Evolutionary conservation across 129 eudicot species (phyloP).

Genomic region (Glebionis coronaria): DNA sequence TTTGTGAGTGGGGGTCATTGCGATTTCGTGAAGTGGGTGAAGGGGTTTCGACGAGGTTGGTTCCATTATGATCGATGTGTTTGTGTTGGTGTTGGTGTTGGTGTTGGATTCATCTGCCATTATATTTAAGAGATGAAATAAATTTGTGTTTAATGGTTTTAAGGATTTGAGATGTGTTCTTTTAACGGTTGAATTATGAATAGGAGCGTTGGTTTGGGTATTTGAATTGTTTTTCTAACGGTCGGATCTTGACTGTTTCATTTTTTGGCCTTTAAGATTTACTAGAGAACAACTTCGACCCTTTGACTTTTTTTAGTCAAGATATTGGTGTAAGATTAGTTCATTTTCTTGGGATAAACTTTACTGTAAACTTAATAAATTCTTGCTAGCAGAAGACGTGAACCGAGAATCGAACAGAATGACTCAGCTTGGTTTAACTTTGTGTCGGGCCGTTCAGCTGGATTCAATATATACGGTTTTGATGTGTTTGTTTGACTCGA

Average conservation of each 20-base stretch:
- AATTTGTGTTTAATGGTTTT: neutral
- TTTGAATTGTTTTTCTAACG: conserved; percentile 46
- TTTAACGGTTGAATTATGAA: conserved; percentile 24
- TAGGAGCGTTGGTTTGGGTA: conserved; percentile 32
- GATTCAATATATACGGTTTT: too few relatives aligned
- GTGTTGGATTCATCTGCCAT: conserved; percentile 28
- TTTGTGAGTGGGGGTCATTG: conserved; percentile 83
- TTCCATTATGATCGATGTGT: conserved; percentile 48
- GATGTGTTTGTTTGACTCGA: too few relatives aligned
- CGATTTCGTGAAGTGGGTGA: conserved; percentile 94
- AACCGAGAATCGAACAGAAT: too few relatives aligned
- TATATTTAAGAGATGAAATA: conserved; percentile 16
- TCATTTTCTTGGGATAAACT: too few relatives aligned
- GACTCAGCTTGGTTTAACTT: too few relatives aligned
- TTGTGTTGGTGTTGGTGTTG: conserved; percentile 24
- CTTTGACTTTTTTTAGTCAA: neutral
- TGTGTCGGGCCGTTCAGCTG: too few relatives aligned
- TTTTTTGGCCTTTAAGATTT: neutral
- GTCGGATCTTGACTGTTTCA: conserved; percentile 32
- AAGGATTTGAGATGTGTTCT: neutral
- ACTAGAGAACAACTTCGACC: neutral
- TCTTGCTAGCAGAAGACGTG: too few relatives aligned
- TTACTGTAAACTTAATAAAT: too few relatives aligned
- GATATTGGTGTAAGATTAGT: neutral
- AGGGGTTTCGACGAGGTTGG: conserved; percentile 36